These are phyloP conservation scores for Alternaria sp. DNA, from an alignment of 2,329 filamentous ascomycete genomes.

Conservation along the genomic window DNA sequence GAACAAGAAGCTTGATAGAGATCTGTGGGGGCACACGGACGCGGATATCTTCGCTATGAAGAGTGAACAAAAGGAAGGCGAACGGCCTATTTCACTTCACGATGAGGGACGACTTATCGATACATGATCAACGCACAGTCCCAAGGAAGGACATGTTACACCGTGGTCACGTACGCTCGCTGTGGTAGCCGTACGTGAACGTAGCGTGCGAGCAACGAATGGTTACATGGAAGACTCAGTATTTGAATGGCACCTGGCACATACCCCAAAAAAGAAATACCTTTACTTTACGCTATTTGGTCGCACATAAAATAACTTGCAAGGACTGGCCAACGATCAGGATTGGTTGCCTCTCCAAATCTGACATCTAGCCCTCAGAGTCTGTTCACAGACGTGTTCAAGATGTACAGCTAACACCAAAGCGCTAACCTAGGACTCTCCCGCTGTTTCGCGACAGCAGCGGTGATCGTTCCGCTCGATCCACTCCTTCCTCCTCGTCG, in stretches of 20 bases:
- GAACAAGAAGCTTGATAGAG: neutral
- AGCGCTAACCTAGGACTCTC: neutral
- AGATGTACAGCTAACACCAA: neutral
- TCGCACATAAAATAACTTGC: neutral
- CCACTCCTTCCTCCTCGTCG: neutral
- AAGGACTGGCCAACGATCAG: neutral
- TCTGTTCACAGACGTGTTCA: neutral
- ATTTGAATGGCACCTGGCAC: neutral
- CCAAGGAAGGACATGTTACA: neutral
- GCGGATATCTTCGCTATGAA: neutral
- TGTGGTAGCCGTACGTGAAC: neutral
- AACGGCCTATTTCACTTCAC: neutral
- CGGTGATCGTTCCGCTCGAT: neutral
- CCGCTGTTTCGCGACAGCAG: neutral
- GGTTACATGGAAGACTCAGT: slow-evolving; percentile 61
- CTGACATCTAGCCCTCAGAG: neutral
- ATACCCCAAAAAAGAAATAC: neutral
- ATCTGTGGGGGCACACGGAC: neutral
- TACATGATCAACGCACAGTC: neutral
- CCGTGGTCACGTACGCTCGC: neutral
- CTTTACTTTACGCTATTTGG: neutral
- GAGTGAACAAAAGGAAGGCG: neutral
- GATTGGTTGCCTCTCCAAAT: neutral
- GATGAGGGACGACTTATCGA: neutral
- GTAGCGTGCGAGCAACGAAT: neutral